Base-by-base conservation (phyloP, 2,329 filamentous ascomycete genomes). In the Calonectria pseudoturangicola region DNA sequence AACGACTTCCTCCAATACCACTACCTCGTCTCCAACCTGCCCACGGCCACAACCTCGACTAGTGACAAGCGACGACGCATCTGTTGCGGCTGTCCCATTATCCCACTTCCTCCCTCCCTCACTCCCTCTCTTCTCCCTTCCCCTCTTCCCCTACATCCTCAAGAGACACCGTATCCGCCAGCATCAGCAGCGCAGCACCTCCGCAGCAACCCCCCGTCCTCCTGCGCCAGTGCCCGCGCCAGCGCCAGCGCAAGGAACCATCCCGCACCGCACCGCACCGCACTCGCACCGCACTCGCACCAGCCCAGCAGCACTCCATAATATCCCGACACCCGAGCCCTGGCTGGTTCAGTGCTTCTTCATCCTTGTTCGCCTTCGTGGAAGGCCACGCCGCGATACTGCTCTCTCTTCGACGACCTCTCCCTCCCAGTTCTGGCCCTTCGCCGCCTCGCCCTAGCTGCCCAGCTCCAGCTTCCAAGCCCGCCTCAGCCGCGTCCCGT, bases 271-370 rank as follows among this genome's bases (percentile, higher is more conserved):
- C 30, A 65, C 30, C 56, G 33, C 66, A 54, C 67, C 67, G 50
- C 30, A 65, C 30, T 33, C 60, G 27, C 56, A 64, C 50, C 63
- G 51, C 70, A 66, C 74, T 74, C 51, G 36, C 30, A 58, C 54
- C 54, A 39, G 54, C 18, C 54, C 54, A 58, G 54, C 33, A 39
- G 54, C 54, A 58, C 65, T 70, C 77, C 71, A 73, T 73, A 62
- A 73, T 73, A 71, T 76, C 70, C 72, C 77, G 72, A 76, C 63
- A 65, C 72, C 72, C 73, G 74, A 76, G 78, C 73, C 74, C 79
- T 81, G 79, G 77, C 79, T 79, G 79, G 79, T 75, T 81, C 79
- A 80, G 79, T 76, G 79, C 77, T 78, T 77, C 54, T 67, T 72
- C 71, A 72, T 72, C 58, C 73, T 72, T 48, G 56, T 69, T 63